Percentiles rank a stretch among this genome's conserved stretches.
Evolutionary conservation across 2,329 filamentous ascomycete genomes (phyloP).

Genomic region (Aspergillus arachidicola): DNA sequence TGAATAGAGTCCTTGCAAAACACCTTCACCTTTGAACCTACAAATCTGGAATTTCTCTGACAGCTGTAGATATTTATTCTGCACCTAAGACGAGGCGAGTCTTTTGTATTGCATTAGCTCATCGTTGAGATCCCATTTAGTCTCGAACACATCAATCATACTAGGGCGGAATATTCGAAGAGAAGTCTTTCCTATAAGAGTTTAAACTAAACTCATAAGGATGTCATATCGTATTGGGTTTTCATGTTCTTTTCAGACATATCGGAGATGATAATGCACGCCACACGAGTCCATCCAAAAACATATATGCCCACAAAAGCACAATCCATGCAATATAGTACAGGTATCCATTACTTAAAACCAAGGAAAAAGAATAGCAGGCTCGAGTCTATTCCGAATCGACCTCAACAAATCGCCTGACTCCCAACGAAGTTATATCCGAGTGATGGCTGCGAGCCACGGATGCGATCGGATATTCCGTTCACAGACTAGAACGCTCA

Average conservation of each 20-base stretch:
- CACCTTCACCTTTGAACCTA: neutral
- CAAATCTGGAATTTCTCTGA: neutral
- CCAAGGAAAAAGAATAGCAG: conserved; percentile 15
- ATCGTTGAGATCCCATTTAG: neutral
- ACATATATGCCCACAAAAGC: conserved; percentile 21
- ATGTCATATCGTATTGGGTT: neutral
- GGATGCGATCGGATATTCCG: conserved; percentile 6
- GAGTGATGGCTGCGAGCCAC: conserved; percentile 4
- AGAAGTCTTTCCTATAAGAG: neutral
- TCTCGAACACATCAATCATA: too few species aligned
- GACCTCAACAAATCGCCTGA: conserved; percentile 4
- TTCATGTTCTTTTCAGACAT: neutral
- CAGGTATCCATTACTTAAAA: conserved; percentile 24
- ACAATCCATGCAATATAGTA: conserved; percentile 28
- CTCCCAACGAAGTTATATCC: conserved; percentile 12
- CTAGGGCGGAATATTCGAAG: neutral
- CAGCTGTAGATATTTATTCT: neutral
- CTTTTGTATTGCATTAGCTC: neutral
- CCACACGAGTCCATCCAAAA: conserved; percentile 14
- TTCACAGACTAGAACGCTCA: conserved; percentile 23
- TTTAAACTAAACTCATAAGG: neutral
- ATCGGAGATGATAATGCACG: neutral
- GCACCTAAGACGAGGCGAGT: neutral
- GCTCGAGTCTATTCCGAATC: conserved; percentile 5
- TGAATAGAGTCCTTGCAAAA: neutral